Base-by-base conservation (phyloP, 257 asterid species). In the Gardenia jasminoides region DNA sequence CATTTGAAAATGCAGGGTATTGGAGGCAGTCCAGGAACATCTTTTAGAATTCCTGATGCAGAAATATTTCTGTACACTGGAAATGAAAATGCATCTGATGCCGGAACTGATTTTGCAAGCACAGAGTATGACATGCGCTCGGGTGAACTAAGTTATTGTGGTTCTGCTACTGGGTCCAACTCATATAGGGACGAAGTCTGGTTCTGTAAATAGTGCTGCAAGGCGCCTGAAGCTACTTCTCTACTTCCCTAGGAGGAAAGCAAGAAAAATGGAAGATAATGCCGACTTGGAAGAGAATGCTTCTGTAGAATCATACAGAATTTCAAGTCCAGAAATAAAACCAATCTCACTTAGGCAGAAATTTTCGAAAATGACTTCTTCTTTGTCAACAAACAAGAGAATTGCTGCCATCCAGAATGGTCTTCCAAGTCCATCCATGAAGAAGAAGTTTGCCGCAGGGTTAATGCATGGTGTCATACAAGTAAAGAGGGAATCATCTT, bases 11-110 rank as follows among this genome's bases (percentile, higher is more conserved):
- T 83, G 85, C 94, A 82, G 39, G 94, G 96, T 6, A 88, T 88
- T 54, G 91, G 87, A 19, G 85, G 89, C 67, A 92, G 97, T 70
- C 99, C 98, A 0, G 99, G 99, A 10, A 88, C 98, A 28, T 91
- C 93, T 28, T 95, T 93, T 81, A 76, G 88, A 79, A 88, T 89
- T 80, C 94, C 94, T 0, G 98, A 95, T 76, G 84, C 91, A 3
- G 97, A 95, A 81, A 91, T 95, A 76, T 82, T 95, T 68, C 70
- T 89, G 71, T 82, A 88, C 54, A 54, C 93, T 0, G 93, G 93
- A 52, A 66, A 85, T 24, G 94, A 89, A n/a, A 88, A 84, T 26
- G 81, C 76, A 6, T 79, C 74, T 50, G 85, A 74, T 67, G 81
- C 79, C 28, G 85, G 83, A 78, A 54, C 81, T 31, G 93, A 87